Evolutionary conservation across 1,139 yeast genomes (phyloP), one percentile per base, ranked within the genome.

Genomic region (Debaryomyces sp.): DNA sequence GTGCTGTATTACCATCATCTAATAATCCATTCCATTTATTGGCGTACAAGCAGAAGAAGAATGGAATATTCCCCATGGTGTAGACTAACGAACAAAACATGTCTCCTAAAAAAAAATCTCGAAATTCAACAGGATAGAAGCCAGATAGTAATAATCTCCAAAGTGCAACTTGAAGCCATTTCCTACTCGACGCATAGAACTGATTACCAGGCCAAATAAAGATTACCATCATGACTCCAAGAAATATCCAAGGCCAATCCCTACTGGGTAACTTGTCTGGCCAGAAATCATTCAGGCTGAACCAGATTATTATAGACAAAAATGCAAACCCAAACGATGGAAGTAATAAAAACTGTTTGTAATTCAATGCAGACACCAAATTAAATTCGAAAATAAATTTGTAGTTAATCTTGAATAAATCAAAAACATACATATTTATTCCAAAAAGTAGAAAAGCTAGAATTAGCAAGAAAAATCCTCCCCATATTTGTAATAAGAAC

Each of bases 31-130:
- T 64, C 91, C 95, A 87, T 49, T 84, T 80, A 5, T 82, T 78
- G 1, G 87, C 80, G 64, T 89, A 92, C 24, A 89, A 72, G 63
- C 99, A 94, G 54, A 90, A 85, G 70, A 89, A 90, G 64, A 91
- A 82, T 1, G 96, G 87, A 24, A 89, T 70, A 59, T 92, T 94
- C 3, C 97, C 89, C 73, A 90, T 75, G 1, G 97, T 81, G 66
- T 94, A 94, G 1, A 96, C 88, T 62, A 94, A 73, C 33, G 96
- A 88, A 67, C 96, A 89, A 46, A 91, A 73, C 30, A 94, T 84
- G 67, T 94, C 99, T 18, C 98, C 99, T 47, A 92, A 59, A 64
- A 90, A 91, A 73, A 94, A 92, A 68, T 94, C 99, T 51, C 95
- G 77, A 63, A 94, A 94, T 67, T 94, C 98, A 47, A 94, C 97